Evolutionary conservation across 108 stramenopile genomes (phyloP).

Genomic region (Cyclostephanos tholiformis): DNA sequence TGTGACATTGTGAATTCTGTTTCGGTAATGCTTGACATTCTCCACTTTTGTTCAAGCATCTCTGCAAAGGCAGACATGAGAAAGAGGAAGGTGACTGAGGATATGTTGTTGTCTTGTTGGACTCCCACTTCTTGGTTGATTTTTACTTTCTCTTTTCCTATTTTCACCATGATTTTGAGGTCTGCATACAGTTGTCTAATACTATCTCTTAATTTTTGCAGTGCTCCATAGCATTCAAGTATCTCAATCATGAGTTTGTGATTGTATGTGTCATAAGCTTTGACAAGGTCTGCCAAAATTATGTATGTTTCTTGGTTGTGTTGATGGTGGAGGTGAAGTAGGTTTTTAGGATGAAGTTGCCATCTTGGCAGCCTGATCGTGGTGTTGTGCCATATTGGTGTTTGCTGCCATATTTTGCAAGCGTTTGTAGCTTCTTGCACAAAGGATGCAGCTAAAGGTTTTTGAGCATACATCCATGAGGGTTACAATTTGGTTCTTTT

Average conservation of each 20-base stretch:
- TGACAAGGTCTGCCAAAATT: too few species aligned
- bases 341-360: conserved; percentile 19
- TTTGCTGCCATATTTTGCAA: conserved; percentile 7
- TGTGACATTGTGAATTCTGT: too few species aligned
- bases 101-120: conserved; percentile 16
- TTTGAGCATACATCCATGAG: conserved; percentile 29
- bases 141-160: not conserved
- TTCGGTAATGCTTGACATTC: not conserved
- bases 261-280: too few species aligned
- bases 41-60: not conserved
- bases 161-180: not conserved
- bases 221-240: not conserved
- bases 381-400: not conserved
- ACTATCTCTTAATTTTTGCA: not conserved
- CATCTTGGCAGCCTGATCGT: not conserved
- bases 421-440: conserved; percentile 3
- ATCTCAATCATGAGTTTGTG: not conserved
- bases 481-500: not conserved
- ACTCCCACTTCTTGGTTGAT: not conserved
- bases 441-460: conserved; percentile 11
- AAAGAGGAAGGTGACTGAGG: conserved; percentile 30
- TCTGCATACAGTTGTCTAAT: too few species aligned
- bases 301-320: conserved; percentile 6
- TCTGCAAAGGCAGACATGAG: too few species aligned
- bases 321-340: conserved; percentile 12